Conservation (phyloP, 257 asterid genomes). For the Striga asiatica region DNA sequence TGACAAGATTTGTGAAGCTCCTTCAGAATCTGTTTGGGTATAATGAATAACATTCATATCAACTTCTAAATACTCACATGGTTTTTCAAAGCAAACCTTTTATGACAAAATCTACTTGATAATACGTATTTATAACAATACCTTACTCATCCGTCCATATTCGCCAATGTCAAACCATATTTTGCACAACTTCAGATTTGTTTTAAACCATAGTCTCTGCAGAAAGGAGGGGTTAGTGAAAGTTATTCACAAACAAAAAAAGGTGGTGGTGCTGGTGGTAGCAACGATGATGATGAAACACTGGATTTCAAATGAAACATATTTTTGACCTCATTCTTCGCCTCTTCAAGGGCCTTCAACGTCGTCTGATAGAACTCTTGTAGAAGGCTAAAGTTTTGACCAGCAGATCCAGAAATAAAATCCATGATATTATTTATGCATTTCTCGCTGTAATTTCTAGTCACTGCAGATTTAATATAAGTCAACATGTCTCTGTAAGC, state of each 20-base stretch:
- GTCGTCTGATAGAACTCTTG: constrained; percentile 95
- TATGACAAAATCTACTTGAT: no score
- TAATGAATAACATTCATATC: constrained; percentile 11
- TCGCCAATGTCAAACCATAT: constrained; percentile 96
- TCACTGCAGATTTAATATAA: constrained; percentile 89
- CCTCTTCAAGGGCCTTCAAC: constrained; percentile 92
- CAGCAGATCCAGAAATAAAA: constrained; percentile 88
- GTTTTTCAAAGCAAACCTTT: no score
- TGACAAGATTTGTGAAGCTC: constrained; percentile 96
- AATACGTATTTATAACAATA: constrained; percentile 16
- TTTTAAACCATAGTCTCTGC: constrained; percentile 98
- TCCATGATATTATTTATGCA: constrained; percentile 96
- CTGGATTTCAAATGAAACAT: neutral
- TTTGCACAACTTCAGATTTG: constrained; percentile 94
- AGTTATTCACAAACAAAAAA: neutral
- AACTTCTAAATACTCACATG: constrained; percentile 2
- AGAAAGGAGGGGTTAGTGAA: constrained; percentile 7
- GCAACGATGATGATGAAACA: neutral
- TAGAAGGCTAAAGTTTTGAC: constrained; percentile 81
- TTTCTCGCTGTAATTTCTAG: constrained; percentile 96
- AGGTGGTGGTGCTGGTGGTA: no score
- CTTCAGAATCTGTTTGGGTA: constrained; percentile 64
- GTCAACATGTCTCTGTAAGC: constrained; percentile 90
- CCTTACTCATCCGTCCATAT: constrained; percentile 94
- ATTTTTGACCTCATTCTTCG: constrained; percentile 79